Evolutionary conservation across 352 stramenopile species (phyloP).

Genomic region (Pythium phragmiticola): DNA sequence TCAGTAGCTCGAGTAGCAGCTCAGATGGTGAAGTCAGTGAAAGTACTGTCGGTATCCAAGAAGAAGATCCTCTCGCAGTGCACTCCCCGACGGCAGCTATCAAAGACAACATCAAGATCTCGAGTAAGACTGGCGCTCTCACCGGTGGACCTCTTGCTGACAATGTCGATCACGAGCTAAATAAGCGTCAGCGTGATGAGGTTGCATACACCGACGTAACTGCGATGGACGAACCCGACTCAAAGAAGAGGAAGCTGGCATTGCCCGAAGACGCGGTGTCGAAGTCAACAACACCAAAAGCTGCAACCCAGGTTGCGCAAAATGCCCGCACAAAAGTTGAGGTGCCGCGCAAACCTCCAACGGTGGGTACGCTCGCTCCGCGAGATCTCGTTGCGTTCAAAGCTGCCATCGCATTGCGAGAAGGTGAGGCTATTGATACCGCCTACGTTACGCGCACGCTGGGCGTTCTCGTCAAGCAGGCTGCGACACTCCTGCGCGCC

Average conservation of each 20-base stretch:
- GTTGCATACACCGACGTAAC: neutral
- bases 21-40: slow-evolving; percentile 1
- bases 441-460: slow-evolving; percentile 39
- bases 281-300: neutral
- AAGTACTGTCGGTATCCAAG: too few species aligned
- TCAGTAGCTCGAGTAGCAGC: slow-evolving; percentile 15
- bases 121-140: too few species aligned
- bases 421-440: slow-evolving; percentile 32
- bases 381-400: slow-evolving; percentile 31
- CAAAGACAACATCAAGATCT: too few species aligned
- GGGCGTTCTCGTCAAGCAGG: slow-evolving; percentile 30
- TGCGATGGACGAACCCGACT: neutral
- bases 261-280: neutral
- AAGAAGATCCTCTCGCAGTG: neutral
- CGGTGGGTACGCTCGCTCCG: neutral
- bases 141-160: too few species aligned
- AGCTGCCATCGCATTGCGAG: slow-evolving; percentile 21
- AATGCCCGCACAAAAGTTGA: neutral
- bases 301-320: neutral
- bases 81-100: too few species aligned
- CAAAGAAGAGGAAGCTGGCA: slow-evolving; percentile 6
- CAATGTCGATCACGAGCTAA: neutral
- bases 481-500: slow-evolving; percentile 20
- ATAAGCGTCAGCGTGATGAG: neutral
- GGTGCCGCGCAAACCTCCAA: neutral